Conservation (phyloP, 371 early-diverging fungal genomes). For the Coemansia sp. region DNA sequence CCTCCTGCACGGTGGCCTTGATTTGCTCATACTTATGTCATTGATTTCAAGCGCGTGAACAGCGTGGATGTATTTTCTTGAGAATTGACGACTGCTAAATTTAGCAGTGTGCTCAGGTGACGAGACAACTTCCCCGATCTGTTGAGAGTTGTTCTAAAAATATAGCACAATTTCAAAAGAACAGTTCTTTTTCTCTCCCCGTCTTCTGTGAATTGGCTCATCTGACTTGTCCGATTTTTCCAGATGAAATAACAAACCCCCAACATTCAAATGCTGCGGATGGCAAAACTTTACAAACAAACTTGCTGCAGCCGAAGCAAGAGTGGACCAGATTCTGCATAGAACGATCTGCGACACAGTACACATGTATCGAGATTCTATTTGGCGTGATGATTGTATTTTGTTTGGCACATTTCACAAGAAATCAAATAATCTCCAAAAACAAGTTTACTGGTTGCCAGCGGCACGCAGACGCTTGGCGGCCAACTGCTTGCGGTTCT, state of each 20-base stretch:
- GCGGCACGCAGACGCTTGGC: slow-evolving; percentile 50
- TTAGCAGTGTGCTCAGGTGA: neutral
- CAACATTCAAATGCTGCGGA: too few species aligned
- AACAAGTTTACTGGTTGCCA: neutral
- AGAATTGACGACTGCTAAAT: neutral
- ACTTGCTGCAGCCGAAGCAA: too few species aligned
- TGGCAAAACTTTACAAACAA: too few species aligned
- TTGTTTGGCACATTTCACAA: neutral
- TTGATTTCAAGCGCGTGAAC: neutral
- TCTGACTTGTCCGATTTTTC: too few species aligned
- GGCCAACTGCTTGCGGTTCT: slow-evolving; percentile 51
- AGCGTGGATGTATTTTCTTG: too few species aligned
- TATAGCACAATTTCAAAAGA: neutral
- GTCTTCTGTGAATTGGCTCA: too few species aligned
- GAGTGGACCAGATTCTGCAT: neutral
- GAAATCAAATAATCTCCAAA: neutral
- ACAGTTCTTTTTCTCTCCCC: neutral
- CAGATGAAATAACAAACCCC: too few species aligned
- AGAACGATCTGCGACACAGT: neutral
- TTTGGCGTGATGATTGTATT: too few species aligned
- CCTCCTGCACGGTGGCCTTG: neutral
- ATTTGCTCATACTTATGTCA: neutral
- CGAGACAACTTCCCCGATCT: neutral
- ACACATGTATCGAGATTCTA: too few species aligned
- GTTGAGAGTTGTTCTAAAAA: slow-evolving; percentile 1